Base-by-base conservation (phyloP, 1,284 basidiomycete genomes). In the Boletus albobrunnescens region DNA sequence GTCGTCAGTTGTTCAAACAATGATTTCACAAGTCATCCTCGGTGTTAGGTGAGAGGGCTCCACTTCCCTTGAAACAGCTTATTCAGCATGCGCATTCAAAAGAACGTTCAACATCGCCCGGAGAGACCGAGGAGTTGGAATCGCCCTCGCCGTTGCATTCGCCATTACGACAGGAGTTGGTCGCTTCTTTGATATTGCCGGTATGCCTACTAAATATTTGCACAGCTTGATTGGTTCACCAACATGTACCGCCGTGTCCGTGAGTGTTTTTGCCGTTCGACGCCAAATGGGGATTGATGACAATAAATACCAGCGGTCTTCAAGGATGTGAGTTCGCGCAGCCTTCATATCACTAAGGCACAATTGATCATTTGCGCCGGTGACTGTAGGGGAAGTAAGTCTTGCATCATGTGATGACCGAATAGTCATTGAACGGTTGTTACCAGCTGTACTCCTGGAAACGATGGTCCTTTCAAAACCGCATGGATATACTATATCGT, bases 401-500 rank as follows among this genome's bases (percentile, higher is more conserved):
- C 17, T 1, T 1, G 19, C 20, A 12, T 41, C 8, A 19, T 10
- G n/a, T 41, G 14, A 6, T 19, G 7, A 23, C 26, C 16, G 19
- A 30, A 43, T 22, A 26, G n/a, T 17, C 41, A 14, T 35, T 50
- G 28, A 46, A 38, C 16, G 12, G 22, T 27, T 28, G 5, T 26
- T 6, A 44, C 46, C 23, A 73, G 71, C 36, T 73, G 71, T 42
- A 64, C 64, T 4, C 63, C 68, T 4, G 70, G 63, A 7, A 68
- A 67, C 50, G 20, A 30, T 12, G 53, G 56, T 6, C 36, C 55
- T 0, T 45, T 48, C 50, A 56, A 36, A 0, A 61, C 63, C 1
- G 66, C 61, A n/a, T 76, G 73, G 74, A 13, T 65, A 11, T 75
- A 67, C 55, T 75, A 76, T 48, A 49, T 75, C 4, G 36, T 65